phyloP scores from a whole-genome alignment of 2,329 filamentous ascomycete genomes.

The Monosporascus sp. region DNA sequence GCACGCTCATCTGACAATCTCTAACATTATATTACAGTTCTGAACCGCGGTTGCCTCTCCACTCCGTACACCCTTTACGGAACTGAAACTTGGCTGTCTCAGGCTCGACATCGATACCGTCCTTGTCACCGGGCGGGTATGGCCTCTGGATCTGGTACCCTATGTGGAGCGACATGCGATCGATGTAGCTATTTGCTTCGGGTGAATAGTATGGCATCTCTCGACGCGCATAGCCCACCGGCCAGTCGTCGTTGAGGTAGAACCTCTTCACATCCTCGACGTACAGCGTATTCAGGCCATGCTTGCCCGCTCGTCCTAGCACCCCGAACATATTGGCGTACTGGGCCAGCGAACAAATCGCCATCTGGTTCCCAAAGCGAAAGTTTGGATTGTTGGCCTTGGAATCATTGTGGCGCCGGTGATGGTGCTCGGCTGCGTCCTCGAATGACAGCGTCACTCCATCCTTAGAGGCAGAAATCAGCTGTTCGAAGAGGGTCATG shows the following conservation, averaged over 20 bases:
- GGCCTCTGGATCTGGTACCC: constrained; percentile 3
- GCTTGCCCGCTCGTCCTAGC: neutral
- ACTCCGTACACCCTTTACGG: neutral
- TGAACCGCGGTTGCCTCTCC: no score
- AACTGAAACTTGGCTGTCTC: constrained; percentile 2
- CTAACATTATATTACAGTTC: no score
- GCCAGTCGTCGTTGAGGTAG: constrained; percentile 4
- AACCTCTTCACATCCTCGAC: constrained; percentile 2
- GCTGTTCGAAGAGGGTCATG: constrained; percentile 2
- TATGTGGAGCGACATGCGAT: constrained; percentile 2
- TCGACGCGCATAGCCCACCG: constrained; percentile 1
- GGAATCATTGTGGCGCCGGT: constrained; percentile 3
- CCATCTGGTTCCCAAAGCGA: constrained; percentile 3
- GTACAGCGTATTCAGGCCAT: constrained; percentile 3
- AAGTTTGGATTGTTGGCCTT: constrained; percentile 2
- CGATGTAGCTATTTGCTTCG: constrained; percentile 4
- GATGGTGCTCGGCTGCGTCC: constrained; percentile 5
- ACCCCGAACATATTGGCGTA: constrained; percentile 4
- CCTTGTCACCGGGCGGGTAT: constrained; percentile 1
- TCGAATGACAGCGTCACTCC: constrained; percentile 2
- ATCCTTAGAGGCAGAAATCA: constrained; percentile 1
- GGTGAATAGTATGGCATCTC: constrained; percentile 4
- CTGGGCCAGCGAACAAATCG: constrained; percentile 2
- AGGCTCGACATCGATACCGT: constrained; percentile 3
- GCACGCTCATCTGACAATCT: no score